A percentile compares a stretch with the other conserved stretches of the same genome.
phyloP scores from a whole-genome alignment of 768 basidiomycete genomes.

The Tephrocybe sp. region DNA sequence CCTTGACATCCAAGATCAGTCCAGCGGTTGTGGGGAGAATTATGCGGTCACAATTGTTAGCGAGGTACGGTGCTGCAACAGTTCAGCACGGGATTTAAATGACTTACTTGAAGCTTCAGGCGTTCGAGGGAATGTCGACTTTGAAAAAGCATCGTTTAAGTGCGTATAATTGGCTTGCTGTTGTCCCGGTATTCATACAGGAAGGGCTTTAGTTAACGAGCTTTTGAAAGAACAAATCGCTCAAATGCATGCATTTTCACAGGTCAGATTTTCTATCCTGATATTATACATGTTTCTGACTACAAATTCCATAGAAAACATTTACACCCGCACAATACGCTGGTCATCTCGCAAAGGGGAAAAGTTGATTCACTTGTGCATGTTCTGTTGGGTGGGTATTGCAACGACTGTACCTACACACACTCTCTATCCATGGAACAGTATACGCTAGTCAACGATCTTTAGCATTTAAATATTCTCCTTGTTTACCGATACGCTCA shows the following conservation, averaged over 20 bases:
- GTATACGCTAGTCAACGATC: not conserved
- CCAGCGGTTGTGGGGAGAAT: conserved; percentile 79
- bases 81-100: not conserved
- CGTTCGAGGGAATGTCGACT: conserved; percentile 79
- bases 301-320: conserved; percentile 54
- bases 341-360: conserved; percentile 22
- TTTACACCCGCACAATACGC: conserved; percentile 71
- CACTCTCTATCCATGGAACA: not conserved
- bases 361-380: not conserved
- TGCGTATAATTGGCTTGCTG: conserved; percentile 28
- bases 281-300: not conserved
- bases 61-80: conserved; percentile 45
- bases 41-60: conserved; percentile 78
- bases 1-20: conserved; percentile 75
- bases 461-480: conserved; percentile 9
- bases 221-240: conserved; percentile 72
- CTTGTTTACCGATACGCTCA: conserved; percentile 11
- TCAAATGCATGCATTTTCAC: conserved; percentile 86
- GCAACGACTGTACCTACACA: not conserved
- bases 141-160: conserved; percentile 73
- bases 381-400: not conserved
- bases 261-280: conserved; percentile 46
- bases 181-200: conserved; percentile 2
- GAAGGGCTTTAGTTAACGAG: conserved; percentile 61
- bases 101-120: conserved; percentile 32